Base-by-base conservation (phyloP, 495 filamentous ascomycete species). In the Penicillium taxi region DNA sequence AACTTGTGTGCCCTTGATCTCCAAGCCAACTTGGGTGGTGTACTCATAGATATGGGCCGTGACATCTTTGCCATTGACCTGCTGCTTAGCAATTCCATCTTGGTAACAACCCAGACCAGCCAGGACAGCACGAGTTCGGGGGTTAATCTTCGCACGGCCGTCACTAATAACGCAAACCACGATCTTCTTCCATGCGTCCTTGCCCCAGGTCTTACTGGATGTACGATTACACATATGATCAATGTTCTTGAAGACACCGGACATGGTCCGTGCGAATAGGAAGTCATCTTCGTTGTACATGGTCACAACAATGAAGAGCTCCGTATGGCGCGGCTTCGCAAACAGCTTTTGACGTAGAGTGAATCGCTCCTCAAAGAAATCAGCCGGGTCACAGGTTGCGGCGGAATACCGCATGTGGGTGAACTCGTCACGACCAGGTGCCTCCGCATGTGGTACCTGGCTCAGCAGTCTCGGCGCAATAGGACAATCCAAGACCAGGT, bases 251-350 rank as follows among this genome's bases (percentile, higher is more conserved):
- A 96, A 82, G 1, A 99, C 90, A 63, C 93, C 93, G 6, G 82
- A 85, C 86, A 99, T 84, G 3, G 93, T 99, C 23, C 93, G 78
- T 24, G 93, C 88, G 53, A 99, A 95, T 12, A 96, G 73, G 41
- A 95, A 84, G 41, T 96, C 93, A 55, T 99, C 88, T 58, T 99
- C 93, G 52, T 99, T 99, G 66, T 95, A 99, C 93, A 99, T 99
- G 20, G 93, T 99, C 26, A 99, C 75, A 6, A 86, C 91, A 53
- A 99, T 96, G 63, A 99, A 96, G 0, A 99, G 72, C 66, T 99
- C 93, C 0, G 93, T 99, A 50, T 94, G 81, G 26, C 93, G 70
- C 8, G 87, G 81, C 60, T 94, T 94, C 37, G 86, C 85, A 59
- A 96, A 96, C 7, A 99, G 75, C 58, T 79, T 80, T 63, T 99